phyloP scores from a whole-genome alignment of 1,139 yeast genomes.

The Candida labiduridarum region DNA sequence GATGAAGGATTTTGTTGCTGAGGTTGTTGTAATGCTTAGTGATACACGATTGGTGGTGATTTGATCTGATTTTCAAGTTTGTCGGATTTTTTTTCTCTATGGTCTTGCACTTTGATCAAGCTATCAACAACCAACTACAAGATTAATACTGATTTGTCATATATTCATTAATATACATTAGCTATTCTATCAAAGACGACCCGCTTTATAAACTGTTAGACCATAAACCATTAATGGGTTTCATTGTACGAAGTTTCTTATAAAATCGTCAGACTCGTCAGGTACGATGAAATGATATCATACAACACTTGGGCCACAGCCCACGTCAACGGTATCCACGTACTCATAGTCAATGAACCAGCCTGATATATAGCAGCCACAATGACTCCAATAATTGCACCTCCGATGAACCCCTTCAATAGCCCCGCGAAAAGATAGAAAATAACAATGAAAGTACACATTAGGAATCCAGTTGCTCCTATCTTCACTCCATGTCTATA shows the following conservation, averaged over 20 bases:
- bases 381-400: slow-evolving; percentile 73
- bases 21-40: too few relatives aligned
- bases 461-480: slow-evolving; percentile 14
- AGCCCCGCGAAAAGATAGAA: slow-evolving; percentile 57
- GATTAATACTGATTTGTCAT: too few relatives aligned
- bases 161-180: background rate
- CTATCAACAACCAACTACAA: too few relatives aligned
- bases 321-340: slow-evolving; percentile 92
- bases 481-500: slow-evolving; percentile 22
- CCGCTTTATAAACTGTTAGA: too few relatives aligned
- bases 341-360: slow-evolving; percentile 80
- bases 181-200: slow-evolving; percentile 16
- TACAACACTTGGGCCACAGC: slow-evolving; percentile 67
- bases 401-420: slow-evolving; percentile 66
- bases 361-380: slow-evolving; percentile 69
- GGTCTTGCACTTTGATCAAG: too few relatives aligned
- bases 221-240: background rate
- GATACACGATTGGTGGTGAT: too few relatives aligned
- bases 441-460: slow-evolving; percentile 38
- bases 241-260: slow-evolving; percentile 13
- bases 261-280: slow-evolving; percentile 41
- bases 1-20: background rate
- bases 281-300: slow-evolving; percentile 66
- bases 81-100: too few relatives aligned
- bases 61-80: too few relatives aligned